A percentile compares a stretch with the other conserved stretches of the same genome.
phyloP scores from a whole-genome alignment of 2,329 filamentous ascomycete genomes.

The Calonectria multiphialidica region DNA sequence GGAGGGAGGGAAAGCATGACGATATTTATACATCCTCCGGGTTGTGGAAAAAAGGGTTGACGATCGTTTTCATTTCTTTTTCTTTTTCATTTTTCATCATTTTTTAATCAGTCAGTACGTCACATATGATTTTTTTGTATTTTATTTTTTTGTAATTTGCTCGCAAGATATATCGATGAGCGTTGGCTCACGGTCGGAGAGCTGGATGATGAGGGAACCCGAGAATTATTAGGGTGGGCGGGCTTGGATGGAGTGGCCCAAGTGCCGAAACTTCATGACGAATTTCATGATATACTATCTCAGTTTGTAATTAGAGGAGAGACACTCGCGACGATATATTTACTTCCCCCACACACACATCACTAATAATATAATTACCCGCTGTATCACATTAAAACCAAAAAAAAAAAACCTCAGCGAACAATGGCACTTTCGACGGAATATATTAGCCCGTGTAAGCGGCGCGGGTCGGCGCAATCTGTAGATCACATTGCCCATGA shows the following conservation, averaged over 20 bases:
- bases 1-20: neutral
- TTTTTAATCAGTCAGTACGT: neutral
- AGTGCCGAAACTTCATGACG: neutral
- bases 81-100: neutral
- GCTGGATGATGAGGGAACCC: neutral
- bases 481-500: neutral
- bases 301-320: neutral
- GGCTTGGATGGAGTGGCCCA: neutral
- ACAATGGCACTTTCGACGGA: neutral
- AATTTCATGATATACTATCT: neutral
- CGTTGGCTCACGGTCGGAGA: neutral
- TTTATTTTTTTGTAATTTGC: neutral
- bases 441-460: neutral
- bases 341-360: neutral
- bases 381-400: too few relatives aligned
- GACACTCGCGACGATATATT: neutral
- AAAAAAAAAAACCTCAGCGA: too few relatives aligned
- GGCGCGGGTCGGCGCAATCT: neutral
- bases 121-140: neutral
- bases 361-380: conserved; percentile 4
- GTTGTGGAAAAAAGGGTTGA: neutral
- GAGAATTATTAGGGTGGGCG: neutral
- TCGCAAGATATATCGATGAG: neutral
- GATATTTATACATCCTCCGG: neutral
- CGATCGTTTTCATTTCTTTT: neutral